These are phyloP conservation scores for Myrica gale DNA, from an alignment of 306 rosid species.

Conservation along the genomic window DNA sequence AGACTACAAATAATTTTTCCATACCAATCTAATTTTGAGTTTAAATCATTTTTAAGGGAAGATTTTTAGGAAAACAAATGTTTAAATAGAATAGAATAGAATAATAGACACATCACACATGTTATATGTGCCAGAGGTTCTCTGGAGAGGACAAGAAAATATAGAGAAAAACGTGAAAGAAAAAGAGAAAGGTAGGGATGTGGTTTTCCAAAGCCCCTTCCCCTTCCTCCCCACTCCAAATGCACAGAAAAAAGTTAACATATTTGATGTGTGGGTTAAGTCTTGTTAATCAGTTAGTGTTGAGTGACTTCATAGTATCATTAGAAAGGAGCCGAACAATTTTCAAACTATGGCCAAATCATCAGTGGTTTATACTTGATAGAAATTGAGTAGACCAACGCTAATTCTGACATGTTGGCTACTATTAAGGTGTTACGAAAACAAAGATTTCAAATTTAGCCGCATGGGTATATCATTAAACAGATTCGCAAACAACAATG, in stretches of 20 bases:
- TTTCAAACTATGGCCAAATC: background rate
- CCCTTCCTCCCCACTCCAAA: too few species aligned
- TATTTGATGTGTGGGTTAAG: background rate
- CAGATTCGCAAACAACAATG: too few species aligned
- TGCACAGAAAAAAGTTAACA: background rate
- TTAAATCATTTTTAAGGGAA: background rate
- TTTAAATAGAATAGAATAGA: background rate
- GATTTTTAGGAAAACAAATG: background rate
- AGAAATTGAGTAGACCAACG: background rate
- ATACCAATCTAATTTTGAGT: too few species aligned
- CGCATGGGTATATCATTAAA: too few species aligned
- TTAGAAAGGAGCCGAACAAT: too few species aligned
- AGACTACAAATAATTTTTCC: too few species aligned
- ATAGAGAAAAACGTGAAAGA: background rate
- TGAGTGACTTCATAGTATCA: background rate
- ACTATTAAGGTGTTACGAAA: too few species aligned
- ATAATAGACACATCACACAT: background rate
- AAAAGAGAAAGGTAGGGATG: background rate
- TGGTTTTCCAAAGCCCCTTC: background rate
- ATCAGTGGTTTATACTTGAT: background rate
- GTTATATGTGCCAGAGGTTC: background rate
- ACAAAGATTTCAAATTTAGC: too few species aligned
- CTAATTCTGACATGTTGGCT: too few species aligned
- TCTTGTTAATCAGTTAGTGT: background rate
- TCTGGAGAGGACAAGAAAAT: background rate